These are phyloP conservation scores for Fonsecaea monophora DNA, from an alignment of 2,329 filamentous ascomycete species.

Conservation along the genomic window DNA sequence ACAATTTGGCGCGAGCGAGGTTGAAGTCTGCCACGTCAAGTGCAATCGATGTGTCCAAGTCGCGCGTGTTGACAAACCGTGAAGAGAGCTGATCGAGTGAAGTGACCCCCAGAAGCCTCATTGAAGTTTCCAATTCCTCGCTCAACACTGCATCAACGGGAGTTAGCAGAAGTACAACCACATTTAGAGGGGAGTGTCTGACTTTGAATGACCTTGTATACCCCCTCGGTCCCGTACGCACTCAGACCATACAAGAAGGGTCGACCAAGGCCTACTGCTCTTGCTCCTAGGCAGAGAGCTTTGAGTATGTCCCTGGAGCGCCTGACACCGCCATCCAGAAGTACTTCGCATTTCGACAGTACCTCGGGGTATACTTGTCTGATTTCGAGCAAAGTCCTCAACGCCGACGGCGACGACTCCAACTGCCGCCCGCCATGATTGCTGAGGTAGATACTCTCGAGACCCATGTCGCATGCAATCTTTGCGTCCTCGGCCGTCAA, in stretches of 20 bases:
- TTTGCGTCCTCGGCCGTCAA: constrained; percentile 64
- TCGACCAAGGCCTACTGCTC: constrained; percentile 61
- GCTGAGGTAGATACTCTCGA: constrained; percentile 63
- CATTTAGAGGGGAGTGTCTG: constrained; percentile 2
- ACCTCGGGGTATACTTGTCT: constrained; percentile 58
- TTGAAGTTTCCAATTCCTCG: too few species aligned
- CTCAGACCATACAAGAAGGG: constrained; percentile 59
- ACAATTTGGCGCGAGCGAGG: too few species aligned
- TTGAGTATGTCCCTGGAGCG: constrained; percentile 63
- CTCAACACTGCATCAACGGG: neutral
- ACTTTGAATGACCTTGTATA: constrained; percentile 56
- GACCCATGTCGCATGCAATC: constrained; percentile 54
- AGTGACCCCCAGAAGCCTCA: too few species aligned
- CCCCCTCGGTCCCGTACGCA: constrained; percentile 60
- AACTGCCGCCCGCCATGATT: constrained; percentile 66
- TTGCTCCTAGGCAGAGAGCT: constrained; percentile 60
- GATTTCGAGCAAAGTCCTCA: constrained; percentile 60
- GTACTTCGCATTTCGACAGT: constrained; percentile 58
- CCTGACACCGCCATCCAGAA: constrained; percentile 61
- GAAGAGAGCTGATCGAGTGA: too few species aligned
- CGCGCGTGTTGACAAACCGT: too few species aligned
- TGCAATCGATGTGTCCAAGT: too few species aligned
- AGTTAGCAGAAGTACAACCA: neutral
- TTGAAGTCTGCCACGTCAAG: too few species aligned
- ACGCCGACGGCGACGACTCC: constrained; percentile 58